Percentiles rank a stretch among this genome's conserved stretches.
Conservation (phyloP, 495 filamentous ascomycete species). For the Bryoglossum gracile region DNA sequence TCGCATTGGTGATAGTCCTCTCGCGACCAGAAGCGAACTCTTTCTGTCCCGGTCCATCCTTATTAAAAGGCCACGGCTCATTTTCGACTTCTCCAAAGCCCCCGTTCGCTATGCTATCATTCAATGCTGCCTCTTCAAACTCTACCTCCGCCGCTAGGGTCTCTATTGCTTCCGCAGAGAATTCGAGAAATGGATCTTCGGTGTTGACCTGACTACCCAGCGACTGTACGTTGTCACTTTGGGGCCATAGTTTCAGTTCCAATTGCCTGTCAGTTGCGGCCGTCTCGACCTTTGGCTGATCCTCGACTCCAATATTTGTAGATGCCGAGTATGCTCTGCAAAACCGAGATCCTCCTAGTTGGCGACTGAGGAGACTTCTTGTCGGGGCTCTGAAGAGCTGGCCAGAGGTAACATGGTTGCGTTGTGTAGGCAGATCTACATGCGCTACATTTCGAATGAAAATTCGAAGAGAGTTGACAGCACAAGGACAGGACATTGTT, state of each 20-base stretch:
- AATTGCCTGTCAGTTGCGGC: too few relatives aligned
- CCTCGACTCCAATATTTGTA: neutral
- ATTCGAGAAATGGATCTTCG: slow-evolving; percentile 27
- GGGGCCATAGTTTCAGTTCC: too few relatives aligned
- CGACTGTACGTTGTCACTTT: too few relatives aligned
- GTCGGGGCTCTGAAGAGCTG: neutral
- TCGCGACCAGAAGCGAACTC: too few relatives aligned
- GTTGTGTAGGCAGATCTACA: slow-evolving; percentile 28
- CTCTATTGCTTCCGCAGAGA: slow-evolving; percentile 29
- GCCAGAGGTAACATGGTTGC: neutral
- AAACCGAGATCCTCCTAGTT: neutral
- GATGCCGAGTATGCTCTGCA: neutral
- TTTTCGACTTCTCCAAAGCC: too few relatives aligned
- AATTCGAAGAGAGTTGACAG: slow-evolving; percentile 35
- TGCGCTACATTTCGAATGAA: slow-evolving; percentile 44
- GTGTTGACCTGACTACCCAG: slow-evolving; percentile 14
- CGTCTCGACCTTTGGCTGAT: neutral
- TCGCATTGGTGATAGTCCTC: too few relatives aligned
- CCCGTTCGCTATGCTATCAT: too few relatives aligned
- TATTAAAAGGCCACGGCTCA: too few relatives aligned
- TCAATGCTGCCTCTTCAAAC: too few relatives aligned
- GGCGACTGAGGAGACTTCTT: neutral
- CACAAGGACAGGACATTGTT: slow-evolving; percentile 43
- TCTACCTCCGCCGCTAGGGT: too few relatives aligned
- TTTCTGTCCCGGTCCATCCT: too few relatives aligned